Evolutionary conservation across 148 eudicot species (phyloP).

Genomic region (Talinum fruticosum): DNA sequence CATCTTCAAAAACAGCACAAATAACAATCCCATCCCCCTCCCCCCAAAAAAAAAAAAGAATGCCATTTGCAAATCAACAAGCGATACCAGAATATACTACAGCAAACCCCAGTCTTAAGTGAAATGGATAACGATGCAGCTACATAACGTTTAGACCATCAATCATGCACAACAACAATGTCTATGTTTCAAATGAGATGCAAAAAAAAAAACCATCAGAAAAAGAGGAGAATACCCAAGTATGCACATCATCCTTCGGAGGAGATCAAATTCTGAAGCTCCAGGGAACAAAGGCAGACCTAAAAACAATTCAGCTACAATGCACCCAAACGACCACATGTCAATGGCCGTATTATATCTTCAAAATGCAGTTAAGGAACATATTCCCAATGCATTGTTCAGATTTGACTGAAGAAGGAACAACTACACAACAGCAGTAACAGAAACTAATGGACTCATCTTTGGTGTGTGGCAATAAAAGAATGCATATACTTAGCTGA

Average conservation of each 20-base stretch:
- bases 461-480: constrained; percentile 2
- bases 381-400: background rate
- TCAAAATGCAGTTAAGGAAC: constrained; percentile 46
- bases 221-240: constrained; percentile 61
- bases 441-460: background rate
- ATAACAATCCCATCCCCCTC: too few species aligned
- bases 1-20: background rate
- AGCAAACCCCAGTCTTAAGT: background rate
- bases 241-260: constrained; percentile 83
- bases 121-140: background rate
- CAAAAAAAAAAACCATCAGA: constrained; percentile 9
- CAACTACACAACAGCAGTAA: background rate
- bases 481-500: too few species aligned
- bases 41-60: too few species aligned
- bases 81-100: background rate
- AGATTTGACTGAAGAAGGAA: background rate
- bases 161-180: constrained; percentile 2
- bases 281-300: constrained; percentile 96
- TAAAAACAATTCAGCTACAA: constrained; percentile 90
- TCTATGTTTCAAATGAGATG: background rate
- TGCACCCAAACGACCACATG: constrained; percentile 99
- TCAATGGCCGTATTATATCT: constrained; percentile 96
- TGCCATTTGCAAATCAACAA: background rate
- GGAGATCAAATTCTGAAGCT: constrained; percentile 95
- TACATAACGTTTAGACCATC: background rate